These are phyloP conservation scores for Dictyostelium capitatum DNA, from an alignment of 78 protist species.

Conservation along the genomic window DNA sequence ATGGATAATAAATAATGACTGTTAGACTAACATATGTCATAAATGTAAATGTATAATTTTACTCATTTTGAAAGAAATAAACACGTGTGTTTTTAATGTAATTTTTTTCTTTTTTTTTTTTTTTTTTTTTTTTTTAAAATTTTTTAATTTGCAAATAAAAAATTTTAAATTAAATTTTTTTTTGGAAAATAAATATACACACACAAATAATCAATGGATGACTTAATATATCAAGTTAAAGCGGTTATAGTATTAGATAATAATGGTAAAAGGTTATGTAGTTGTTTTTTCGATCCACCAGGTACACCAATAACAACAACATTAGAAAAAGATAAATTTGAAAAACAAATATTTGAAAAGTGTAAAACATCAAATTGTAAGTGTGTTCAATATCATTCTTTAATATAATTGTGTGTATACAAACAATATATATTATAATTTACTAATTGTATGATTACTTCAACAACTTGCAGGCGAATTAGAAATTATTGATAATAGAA, in stretches of 20 bases:
- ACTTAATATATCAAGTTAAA: conserved; percentile 16
- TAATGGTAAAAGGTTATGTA: conserved; percentile 63
- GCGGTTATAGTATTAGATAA: conserved; percentile 56
- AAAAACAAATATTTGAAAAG: conserved; percentile 38
- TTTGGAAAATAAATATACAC: background rate
- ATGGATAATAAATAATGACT: too few relatives aligned
- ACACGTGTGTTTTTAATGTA: background rate
- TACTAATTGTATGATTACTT: background rate
- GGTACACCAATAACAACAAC: background rate
- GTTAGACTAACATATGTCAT: too few relatives aligned
- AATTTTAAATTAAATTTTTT: background rate
- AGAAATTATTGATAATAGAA: conserved; percentile 33
- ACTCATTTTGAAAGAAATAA: background rate
- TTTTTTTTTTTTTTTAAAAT: background rate
- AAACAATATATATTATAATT: background rate
- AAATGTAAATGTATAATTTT: too few relatives aligned
- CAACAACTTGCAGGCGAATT: conserved; percentile 56
- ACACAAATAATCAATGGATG: background rate
- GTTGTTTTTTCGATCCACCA: conserved; percentile 31
- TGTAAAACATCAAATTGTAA: conserved; percentile 36
- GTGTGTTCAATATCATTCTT: background rate
- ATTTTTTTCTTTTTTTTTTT: background rate
- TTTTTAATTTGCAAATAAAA: background rate
- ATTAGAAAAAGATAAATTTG: conserved; percentile 33
- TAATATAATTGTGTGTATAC: background rate